A percentile compares a stretch with the other conserved stretches of the same genome.
Conservation (phyloP, 2,329 filamentous ascomycete species). For the Aureobasidium subglaciale region DNA sequence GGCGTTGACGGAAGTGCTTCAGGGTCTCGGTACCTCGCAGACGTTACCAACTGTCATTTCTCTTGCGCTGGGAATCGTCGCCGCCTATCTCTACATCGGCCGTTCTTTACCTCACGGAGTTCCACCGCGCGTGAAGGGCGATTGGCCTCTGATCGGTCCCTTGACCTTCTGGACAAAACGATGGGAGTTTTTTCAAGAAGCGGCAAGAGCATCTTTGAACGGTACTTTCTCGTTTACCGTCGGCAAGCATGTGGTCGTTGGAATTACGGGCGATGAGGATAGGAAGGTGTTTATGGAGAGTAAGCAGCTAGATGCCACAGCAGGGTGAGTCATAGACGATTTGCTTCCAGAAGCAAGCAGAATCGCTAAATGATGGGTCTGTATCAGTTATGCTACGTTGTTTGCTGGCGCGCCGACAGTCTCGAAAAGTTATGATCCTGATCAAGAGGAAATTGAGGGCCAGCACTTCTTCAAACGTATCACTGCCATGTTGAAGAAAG, state of each 20-base stretch:
- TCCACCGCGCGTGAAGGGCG: slow-evolving; percentile 19
- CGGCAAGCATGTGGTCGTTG: slow-evolving; percentile 40
- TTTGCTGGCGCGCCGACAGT: slow-evolving; percentile 9
- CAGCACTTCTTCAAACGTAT: slow-evolving; percentile 27
- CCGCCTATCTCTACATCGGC: slow-evolving; percentile 20
- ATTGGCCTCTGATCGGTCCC: slow-evolving; percentile 39
- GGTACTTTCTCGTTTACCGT: slow-evolving; percentile 46
- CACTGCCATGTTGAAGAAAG: slow-evolving; percentile 32
- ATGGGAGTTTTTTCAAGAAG: slow-evolving; percentile 38
- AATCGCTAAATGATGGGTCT: slow-evolving; percentile 22
- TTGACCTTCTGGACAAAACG: slow-evolving; percentile 42
- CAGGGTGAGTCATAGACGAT: slow-evolving; percentile 31
- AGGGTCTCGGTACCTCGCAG: background rate
- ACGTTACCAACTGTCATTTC: background rate
- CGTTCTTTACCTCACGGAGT: slow-evolving; percentile 22
- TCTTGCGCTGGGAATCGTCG: background rate
- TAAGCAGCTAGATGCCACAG: slow-evolving; percentile 36
- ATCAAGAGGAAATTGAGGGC: background rate
- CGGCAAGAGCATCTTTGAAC: slow-evolving; percentile 26
- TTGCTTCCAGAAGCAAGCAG: background rate
- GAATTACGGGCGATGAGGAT: slow-evolving; percentile 36
- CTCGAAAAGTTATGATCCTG: background rate
- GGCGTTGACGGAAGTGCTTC: background rate
- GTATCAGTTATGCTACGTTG: slow-evolving; percentile 10
- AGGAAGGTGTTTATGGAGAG: slow-evolving; percentile 42